phyloP scores from a whole-genome alignment of 1,284 basidiomycete genomes.

The Thelephora terrestris region DNA sequence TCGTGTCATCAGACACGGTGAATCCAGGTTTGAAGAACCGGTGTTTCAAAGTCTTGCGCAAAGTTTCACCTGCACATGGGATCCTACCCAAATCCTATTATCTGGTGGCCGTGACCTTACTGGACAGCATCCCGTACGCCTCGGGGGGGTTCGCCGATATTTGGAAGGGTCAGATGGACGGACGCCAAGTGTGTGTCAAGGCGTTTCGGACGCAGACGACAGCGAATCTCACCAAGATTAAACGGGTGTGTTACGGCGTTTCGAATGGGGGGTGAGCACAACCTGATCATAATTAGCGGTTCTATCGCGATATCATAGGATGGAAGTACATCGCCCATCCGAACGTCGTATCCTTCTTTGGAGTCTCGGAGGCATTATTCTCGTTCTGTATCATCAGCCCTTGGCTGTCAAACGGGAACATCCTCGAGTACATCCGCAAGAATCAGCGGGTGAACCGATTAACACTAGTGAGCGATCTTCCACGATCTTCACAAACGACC shows the following conservation, averaged over 20 bases:
- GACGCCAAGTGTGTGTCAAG: neutral
- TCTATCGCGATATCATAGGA: constrained; percentile 1
- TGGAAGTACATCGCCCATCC: constrained; percentile 5
- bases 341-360: constrained; percentile 3
- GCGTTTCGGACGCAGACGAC: neutral
- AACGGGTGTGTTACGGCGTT: neutral
- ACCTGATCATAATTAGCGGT: neutral
- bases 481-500: neutral
- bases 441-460: neutral
- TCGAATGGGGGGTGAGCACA: neutral
- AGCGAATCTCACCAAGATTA: neutral
- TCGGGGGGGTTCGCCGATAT: neutral
- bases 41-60: neutral
- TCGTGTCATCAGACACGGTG: neutral
- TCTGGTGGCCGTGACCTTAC: neutral
- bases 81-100: neutral
- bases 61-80: neutral
- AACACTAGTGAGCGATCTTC: neutral
- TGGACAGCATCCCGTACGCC: neutral
- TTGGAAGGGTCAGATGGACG: neutral
- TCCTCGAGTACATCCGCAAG: neutral
- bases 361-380: neutral
- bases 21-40: neutral
- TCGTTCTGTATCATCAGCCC: constrained; percentile 2
- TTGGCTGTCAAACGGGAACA: neutral